Conservation (phyloP, 805 yeast genomes). For the Kazachstania taianensis region DNA sequence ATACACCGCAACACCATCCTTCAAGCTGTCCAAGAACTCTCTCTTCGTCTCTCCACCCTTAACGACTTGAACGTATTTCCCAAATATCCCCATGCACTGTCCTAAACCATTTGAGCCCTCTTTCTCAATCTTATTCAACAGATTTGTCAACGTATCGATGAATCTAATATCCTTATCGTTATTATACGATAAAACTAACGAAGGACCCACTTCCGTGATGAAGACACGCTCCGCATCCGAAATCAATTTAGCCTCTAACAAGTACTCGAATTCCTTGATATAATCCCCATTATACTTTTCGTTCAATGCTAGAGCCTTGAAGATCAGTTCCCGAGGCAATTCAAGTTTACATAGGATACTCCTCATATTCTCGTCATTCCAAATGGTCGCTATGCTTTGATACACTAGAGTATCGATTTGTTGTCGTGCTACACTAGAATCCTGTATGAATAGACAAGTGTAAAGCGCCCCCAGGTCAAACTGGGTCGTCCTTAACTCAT, state of each 20-base stretch:
- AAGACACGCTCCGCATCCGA: slow-evolving; percentile 55
- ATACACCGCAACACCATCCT: slow-evolving; percentile 38
- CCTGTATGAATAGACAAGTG: slow-evolving; percentile 46
- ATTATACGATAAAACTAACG: slow-evolving; percentile 33
- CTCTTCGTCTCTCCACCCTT: slow-evolving; percentile 15
- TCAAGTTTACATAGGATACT: slow-evolving; percentile 31
- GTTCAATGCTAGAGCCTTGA: slow-evolving; percentile 51
- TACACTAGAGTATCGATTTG: slow-evolving; percentile 29
- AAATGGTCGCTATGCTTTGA: slow-evolving; percentile 18
- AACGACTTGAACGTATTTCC: slow-evolving; percentile 35
- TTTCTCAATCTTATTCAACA: slow-evolving; percentile 38
- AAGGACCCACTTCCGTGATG: slow-evolving; percentile 58
- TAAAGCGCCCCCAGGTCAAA: slow-evolving; percentile 52
- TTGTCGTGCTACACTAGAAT: slow-evolving; percentile 37
- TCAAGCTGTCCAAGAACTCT: slow-evolving; percentile 31
- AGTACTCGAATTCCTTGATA: slow-evolving; percentile 49
- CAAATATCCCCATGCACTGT: slow-evolving; percentile 49
- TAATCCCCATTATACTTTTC: slow-evolving; percentile 41
- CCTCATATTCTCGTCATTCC: slow-evolving; percentile 1
- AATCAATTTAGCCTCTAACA: slow-evolving; percentile 50
- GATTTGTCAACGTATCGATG: slow-evolving; percentile 24
- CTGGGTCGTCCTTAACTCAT: slow-evolving; percentile 39
- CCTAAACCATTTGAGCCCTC: slow-evolving; percentile 39
- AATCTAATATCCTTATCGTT: slow-evolving; percentile 31
- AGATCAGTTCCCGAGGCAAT: slow-evolving; percentile 40